Percentiles rank a stretch among this genome's conserved stretches.
These are phyloP conservation scores for Suillus fuscotomentosus DNA, from an alignment of 768 basidiomycete species.

Conservation along the genomic window DNA sequence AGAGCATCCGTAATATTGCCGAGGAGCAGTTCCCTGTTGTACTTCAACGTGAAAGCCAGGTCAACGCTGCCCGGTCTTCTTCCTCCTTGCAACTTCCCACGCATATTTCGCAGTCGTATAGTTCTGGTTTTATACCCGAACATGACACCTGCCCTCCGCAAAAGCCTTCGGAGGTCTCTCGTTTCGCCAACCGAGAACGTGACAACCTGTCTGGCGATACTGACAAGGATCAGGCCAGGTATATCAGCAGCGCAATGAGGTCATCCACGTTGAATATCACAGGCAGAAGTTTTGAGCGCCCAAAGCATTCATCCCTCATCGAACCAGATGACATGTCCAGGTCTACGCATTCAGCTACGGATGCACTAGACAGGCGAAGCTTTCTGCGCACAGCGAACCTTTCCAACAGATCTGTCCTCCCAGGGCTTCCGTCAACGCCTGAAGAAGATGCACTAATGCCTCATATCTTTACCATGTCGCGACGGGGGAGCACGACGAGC, in stretches of 20 bases:
- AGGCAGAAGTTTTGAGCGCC: conserved; percentile 16
- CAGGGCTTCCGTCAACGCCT: conserved; percentile 48
- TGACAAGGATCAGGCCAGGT: conserved; percentile 23
- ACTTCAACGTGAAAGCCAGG: conserved; percentile 45
- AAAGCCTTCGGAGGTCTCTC: conserved; percentile 16
- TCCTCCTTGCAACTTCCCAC: conserved; percentile 5
- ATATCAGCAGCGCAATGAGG: conserved; percentile 14
- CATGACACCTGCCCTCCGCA: conserved; percentile 18
- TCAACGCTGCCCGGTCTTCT: conserved; percentile 7
- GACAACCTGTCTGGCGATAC: conserved; percentile 1
- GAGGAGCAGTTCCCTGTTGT: conserved; percentile 43
- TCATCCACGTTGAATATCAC: conserved; percentile 26
- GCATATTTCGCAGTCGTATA: not conserved
- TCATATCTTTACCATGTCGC: conserved; percentile 40
- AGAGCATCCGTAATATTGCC: conserved; percentile 42
- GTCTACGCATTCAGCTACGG: conserved; percentile 17
- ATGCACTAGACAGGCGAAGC: conserved; percentile 22
- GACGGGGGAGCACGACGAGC: conserved; percentile 49
- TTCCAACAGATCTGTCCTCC: conserved; percentile 31
- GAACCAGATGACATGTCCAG: conserved; percentile 26
- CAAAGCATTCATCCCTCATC: conserved; percentile 16
- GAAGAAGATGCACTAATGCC: conserved; percentile 42
- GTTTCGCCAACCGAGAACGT: conserved; percentile 15
- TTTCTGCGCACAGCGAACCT: conserved; percentile 32
- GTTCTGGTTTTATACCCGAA: conserved; percentile 7